A percentile compares a stretch with the other conserved stretches of the same genome.
These are phyloP conservation scores for Hemisphaericaspora nanyangensis DNA, from an alignment of 805 yeast genomes.

Conservation along the genomic window DNA sequence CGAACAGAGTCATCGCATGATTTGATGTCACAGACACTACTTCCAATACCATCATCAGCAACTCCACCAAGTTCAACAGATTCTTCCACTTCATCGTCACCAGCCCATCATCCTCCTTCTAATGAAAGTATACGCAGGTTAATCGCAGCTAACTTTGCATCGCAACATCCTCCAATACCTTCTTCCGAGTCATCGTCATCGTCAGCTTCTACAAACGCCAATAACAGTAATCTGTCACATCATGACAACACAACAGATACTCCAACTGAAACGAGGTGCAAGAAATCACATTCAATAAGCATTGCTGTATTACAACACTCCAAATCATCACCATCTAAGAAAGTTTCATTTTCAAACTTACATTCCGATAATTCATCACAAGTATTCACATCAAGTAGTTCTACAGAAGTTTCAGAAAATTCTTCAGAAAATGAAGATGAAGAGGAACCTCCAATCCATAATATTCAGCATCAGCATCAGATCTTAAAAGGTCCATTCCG, in stretches of 20 bases:
- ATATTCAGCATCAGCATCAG: neutral
- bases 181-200: neutral
- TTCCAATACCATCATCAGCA: conserved; percentile 1
- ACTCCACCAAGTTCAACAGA: conserved; percentile 4
- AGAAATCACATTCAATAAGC: conserved; percentile 15
- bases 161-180: neutral
- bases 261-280: neutral
- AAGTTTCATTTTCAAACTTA: conserved; percentile 15
- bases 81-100: conserved; percentile 1
- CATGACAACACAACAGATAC: neutral
- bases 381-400: conserved; percentile 5
- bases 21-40: too few relatives aligned
- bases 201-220: neutral
- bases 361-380: conserved; percentile 6
- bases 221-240: neutral
- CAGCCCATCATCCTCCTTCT: neutral
- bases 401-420: conserved; percentile 6
- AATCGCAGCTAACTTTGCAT: conserved; percentile 6
- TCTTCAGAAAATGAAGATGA: conserved; percentile 7
- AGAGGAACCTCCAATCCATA: conserved; percentile 1
- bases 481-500: neutral
- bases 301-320: conserved; percentile 13
- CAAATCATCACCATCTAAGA: conserved; percentile 7
- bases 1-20: too few relatives aligned
- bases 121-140: conserved; percentile 8